phyloP scores from a whole-genome alignment of 331 rosid species.

The Quercus phellos region DNA sequence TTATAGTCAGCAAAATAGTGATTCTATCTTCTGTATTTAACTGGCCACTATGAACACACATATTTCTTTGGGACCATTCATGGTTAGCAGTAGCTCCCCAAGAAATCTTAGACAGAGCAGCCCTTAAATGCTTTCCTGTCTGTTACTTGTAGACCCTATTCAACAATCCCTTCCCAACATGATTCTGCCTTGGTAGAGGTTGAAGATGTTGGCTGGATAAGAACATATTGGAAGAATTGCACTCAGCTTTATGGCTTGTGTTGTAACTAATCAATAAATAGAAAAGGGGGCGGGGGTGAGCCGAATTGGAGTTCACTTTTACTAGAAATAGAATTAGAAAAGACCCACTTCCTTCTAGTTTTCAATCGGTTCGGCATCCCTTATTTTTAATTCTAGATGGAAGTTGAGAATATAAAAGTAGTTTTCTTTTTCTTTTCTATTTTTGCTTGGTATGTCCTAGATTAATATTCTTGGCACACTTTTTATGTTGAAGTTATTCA shows the following conservation, averaged over 20 bases:
- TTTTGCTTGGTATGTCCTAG: background rate
- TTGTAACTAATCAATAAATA: background rate
- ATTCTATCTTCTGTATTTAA: no score
- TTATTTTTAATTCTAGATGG: background rate
- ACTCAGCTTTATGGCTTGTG: background rate
- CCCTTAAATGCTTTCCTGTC: no score
- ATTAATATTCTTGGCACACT: background rate
- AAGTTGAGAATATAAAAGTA: background rate
- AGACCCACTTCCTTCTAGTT: background rate
- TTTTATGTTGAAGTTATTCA: background rate
- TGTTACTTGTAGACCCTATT: no score
- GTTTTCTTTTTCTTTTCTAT: background rate
- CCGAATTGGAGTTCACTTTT: background rate
- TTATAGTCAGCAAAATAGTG: no score
- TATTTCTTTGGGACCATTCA: no score
- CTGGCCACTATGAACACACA: no score
- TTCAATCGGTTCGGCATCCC: background rate
- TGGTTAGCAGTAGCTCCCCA: no score
- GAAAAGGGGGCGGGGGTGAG: no score
- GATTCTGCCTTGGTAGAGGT: no score
- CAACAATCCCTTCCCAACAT: no score
- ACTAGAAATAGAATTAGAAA: background rate
- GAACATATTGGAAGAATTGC: background rate
- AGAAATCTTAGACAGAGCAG: no score
- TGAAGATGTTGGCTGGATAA: background rate